Conservation (phyloP, 768 basidiomycete species). For the Sarcodon aspratus region DNA sequence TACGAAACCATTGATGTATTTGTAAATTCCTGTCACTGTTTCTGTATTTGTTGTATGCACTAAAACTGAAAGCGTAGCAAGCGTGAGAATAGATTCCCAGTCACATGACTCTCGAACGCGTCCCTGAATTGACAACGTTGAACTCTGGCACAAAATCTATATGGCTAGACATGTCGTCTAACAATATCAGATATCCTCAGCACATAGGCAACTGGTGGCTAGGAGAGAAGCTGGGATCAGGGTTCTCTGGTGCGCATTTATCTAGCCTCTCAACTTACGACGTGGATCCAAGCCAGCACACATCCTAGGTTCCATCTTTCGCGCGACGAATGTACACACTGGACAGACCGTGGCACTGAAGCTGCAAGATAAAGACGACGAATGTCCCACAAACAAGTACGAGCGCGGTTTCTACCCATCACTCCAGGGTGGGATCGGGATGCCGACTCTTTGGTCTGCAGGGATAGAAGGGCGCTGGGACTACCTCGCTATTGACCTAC, state of each 20-base stretch:
- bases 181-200: slow-evolving; percentile 13
- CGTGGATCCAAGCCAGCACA: background rate
- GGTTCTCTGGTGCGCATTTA: slow-evolving; percentile 50
- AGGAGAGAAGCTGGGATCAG: slow-evolving; percentile 50
- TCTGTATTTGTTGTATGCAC: no score
- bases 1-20: no score
- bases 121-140: no score
- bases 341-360: slow-evolving; percentile 61
- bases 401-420: slow-evolving; percentile 60
- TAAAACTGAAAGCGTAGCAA: no score
- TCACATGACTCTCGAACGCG: no score
- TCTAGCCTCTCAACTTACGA: background rate
- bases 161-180: background rate
- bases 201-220: slow-evolving; percentile 52
- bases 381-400: slow-evolving; percentile 67
- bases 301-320: slow-evolving; percentile 55
- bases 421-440: slow-evolving; percentile 61
- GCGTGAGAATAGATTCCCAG: no score
- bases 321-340: slow-evolving; percentile 45
- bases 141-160: no score
- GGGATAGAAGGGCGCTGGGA: slow-evolving; percentile 19
- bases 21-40: no score
- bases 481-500: slow-evolving; percentile 61
- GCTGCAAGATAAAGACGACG: slow-evolving; percentile 55
- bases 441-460: slow-evolving; percentile 61